Evolutionary conservation across 2,329 filamentous ascomycete species (phyloP).

Genomic region (Orbilia quercus): DNA sequence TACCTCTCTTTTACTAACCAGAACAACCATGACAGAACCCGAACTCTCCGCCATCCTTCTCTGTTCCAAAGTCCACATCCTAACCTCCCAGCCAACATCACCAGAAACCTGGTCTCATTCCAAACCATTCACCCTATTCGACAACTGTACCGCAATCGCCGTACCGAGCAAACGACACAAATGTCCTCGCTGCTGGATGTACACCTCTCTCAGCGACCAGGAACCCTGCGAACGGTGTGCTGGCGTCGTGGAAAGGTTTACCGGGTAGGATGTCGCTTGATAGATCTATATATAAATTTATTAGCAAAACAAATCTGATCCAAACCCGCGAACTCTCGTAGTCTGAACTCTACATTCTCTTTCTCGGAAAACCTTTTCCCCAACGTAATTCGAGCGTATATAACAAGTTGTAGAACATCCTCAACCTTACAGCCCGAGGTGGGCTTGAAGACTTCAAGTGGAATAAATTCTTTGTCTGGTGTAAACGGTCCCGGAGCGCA

Average conservation of each 20-base stretch:
- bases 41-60: slow-evolving; percentile 58
- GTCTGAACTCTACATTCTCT: slow-evolving; percentile 11
- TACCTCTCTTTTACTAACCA: slow-evolving; percentile 55
- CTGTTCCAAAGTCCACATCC: slow-evolving; percentile 62
- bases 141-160: slow-evolving; percentile 60
- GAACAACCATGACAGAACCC: slow-evolving; percentile 58
- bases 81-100: slow-evolving; percentile 53
- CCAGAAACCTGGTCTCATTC: slow-evolving; percentile 65
- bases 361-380: background rate
- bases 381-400: background rate
- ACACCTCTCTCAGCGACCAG: slow-evolving; percentile 75
- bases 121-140: slow-evolving; percentile 60
- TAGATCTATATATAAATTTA: slow-evolving; percentile 13
- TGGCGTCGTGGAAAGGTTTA: slow-evolving; percentile 67
- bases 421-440: too few species aligned
- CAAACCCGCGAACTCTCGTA: background rate
- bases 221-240: slow-evolving; percentile 79
- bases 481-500: too few species aligned
- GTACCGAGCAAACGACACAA: slow-evolving; percentile 71
- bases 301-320: too few species aligned
- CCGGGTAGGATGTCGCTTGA: background rate
- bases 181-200: slow-evolving; percentile 90
- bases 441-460: too few species aligned
- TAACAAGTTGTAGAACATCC: background rate
- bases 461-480: too few species aligned